Conservation (phyloP, 345 rosid genomes). For the Jatropha curcas region DNA sequence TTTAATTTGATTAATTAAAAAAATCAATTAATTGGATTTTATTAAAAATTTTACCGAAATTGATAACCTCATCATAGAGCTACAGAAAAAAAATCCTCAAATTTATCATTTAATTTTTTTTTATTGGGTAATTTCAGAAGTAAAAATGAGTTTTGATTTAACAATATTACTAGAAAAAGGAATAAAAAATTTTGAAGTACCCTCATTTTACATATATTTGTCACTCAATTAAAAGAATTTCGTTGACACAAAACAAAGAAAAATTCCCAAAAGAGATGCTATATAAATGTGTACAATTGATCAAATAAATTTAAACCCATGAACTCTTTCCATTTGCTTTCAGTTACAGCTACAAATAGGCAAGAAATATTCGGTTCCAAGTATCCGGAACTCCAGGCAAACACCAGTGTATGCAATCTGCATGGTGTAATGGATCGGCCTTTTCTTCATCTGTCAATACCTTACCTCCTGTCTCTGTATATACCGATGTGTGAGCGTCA, state of each 20-base stretch:
- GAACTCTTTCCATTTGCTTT: not conserved
- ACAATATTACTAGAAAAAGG: no score
- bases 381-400: constrained; percentile 91
- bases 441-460: constrained; percentile 60
- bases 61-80: no score
- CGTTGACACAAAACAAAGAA: not conserved
- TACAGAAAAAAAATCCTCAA: no score
- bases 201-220: not conserved
- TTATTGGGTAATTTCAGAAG: no score
- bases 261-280: not conserved
- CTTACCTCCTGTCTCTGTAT: constrained; percentile 75
- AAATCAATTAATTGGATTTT: no score
- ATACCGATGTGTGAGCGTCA: constrained; percentile 77
- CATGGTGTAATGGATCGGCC: constrained; percentile 60
- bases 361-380: constrained; percentile 76
- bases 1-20: no score
- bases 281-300: constrained; percentile 2
- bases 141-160: no score
- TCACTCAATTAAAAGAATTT: constrained; percentile 6
- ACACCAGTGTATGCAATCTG: constrained; percentile 99
- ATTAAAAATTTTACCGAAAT: no score
- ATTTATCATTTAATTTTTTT: no score
- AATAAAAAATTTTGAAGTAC: not conserved
- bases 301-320: not conserved
- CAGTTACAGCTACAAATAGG: constrained; percentile 50